Evolutionary conservation across 2,329 filamentous ascomycete species (phyloP), one percentile per base, ranked within the genome.

Genomic region (Exserohilum turcica): DNA sequence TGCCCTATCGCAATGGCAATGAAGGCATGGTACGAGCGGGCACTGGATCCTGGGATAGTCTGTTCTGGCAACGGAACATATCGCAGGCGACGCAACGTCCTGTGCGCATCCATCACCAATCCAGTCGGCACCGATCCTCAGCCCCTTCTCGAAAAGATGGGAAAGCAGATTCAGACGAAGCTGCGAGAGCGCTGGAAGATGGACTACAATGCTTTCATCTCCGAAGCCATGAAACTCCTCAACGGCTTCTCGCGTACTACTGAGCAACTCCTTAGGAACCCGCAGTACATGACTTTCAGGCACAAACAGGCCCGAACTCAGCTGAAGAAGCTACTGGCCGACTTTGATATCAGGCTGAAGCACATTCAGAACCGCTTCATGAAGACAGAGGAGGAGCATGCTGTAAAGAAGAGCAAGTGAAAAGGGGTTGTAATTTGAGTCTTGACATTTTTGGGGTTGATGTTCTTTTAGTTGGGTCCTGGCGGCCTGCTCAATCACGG

Each of bases 1-100:
- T 54, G 53, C 12, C 57, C 52, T 0, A 47, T 60, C 19, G 52
- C 57, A 3, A 35, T 24, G 15, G 46, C 45, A 7, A 56, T 62
- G 57, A 43, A 29, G n/a, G 15, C 33, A 1, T 37, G 43, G 15
- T 61, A 57, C 10, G 42, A 33, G 0, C 39, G 13, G 2, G 52
- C 44, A 7, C 43, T 16, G 4, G 4, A n/a, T 12, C 13, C n/a
- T 9, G 33, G 43, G 48, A 0, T n/a, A n/a, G 13, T 28, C 9
- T 8, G 13, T 21, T 18, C 16, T 15, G 35, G 35, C 15, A 6
- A 6, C 6, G 51, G 53, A 13, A 24, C 39, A 10, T 56, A 56
- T 29, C 10, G 31, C 1, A 42, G 48, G 15, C 40, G 44, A 7
- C 47, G 38, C 12, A 29, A 43, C n/a, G 24, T 5, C 1, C 33